Percentiles rank a stretch among this genome's conserved stretches.
Evolutionary conservation across 805 yeast species (phyloP).

Genomic region (Diddensiella caesifluorescens): DNA sequence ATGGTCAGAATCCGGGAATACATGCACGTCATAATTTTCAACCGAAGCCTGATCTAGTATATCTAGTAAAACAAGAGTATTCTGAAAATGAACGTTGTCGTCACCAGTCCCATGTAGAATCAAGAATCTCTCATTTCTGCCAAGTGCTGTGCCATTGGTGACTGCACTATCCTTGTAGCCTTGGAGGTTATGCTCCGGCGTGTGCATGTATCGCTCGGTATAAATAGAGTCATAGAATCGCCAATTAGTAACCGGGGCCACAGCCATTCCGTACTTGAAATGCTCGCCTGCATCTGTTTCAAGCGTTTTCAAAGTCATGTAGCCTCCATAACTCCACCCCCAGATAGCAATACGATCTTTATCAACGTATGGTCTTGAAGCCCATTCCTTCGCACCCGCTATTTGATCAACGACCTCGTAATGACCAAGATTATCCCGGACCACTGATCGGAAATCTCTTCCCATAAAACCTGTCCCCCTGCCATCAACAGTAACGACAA

Average conservation of each 20-base stretch:
- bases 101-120: slow-evolving; percentile 97
- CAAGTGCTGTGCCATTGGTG: slow-evolving; percentile 50
- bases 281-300: slow-evolving; percentile 72
- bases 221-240: slow-evolving; percentile 83
- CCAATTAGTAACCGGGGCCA: slow-evolving; percentile 98
- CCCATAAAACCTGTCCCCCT: slow-evolving; percentile 95
- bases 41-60: slow-evolving; percentile 61
- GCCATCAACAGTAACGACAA: slow-evolving; percentile 94
- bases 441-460: slow-evolving; percentile 65
- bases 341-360: slow-evolving; percentile 69
- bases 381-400: slow-evolving; percentile 72
- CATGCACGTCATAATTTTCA: slow-evolving; percentile 85
- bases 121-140: slow-evolving; percentile 58
- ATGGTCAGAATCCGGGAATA: slow-evolving; percentile 93
- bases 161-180: slow-evolving; percentile 62
- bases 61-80: slow-evolving; percentile 74
- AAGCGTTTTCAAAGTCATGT: slow-evolving; percentile 79
- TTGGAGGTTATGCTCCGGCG: slow-evolving; percentile 57
- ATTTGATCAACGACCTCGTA: slow-evolving; percentile 86
- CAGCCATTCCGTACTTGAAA: slow-evolving; percentile 87
- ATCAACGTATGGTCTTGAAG: slow-evolving; percentile 58
- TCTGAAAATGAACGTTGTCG: slow-evolving; percentile 95
- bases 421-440: slow-evolving; percentile 75
- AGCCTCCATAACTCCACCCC: slow-evolving; percentile 99
- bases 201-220: slow-evolving; percentile 91